Percentiles rank a stretch among this genome's conserved stretches.
Conservation (phyloP, 2,329 filamentous ascomycete species). For the Aspergillus puulaauensis region DNA sequence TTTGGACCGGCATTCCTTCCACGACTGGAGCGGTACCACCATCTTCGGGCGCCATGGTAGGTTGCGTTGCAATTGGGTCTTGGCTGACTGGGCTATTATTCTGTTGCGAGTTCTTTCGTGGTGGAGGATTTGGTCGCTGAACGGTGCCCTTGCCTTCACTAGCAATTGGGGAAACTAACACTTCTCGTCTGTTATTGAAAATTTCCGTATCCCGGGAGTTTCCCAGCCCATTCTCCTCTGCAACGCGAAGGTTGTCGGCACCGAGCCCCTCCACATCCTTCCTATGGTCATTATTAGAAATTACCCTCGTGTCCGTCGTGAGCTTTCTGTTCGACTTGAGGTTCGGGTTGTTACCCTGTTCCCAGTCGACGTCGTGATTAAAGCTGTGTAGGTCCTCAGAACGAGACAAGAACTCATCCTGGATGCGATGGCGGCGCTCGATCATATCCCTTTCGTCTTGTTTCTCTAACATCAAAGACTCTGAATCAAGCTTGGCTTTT, state of each 20-base stretch:
- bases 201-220: constrained; percentile 71
- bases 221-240: constrained; percentile 60
- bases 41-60: constrained; percentile 18
- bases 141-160: constrained; percentile 64
- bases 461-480: constrained; percentile 35
- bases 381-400: constrained; percentile 64
- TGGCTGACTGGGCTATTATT: constrained; percentile 17
- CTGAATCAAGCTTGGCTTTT: constrained; percentile 26
- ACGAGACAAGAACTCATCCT: constrained; percentile 58
- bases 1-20: constrained; percentile 41
- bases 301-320: constrained; percentile 59
- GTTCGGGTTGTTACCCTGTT: constrained; percentile 58
- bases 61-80: constrained; percentile 18
- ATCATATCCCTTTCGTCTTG: constrained; percentile 43
- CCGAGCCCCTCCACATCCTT: constrained; percentile 79
- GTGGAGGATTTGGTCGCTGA: constrained; percentile 48
- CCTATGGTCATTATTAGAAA: constrained; percentile 61
- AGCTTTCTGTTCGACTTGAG: constrained; percentile 55
- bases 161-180: constrained; percentile 64
- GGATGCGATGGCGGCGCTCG: constrained; percentile 44
- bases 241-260: constrained; percentile 69
- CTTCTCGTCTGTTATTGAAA: constrained; percentile 64
- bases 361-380: constrained; percentile 71
- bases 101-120: constrained; percentile 34
- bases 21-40: constrained; percentile 22